Conservation (phyloP, 2,329 filamentous ascomycete genomes). For the Fusarium newnesense region DNA sequence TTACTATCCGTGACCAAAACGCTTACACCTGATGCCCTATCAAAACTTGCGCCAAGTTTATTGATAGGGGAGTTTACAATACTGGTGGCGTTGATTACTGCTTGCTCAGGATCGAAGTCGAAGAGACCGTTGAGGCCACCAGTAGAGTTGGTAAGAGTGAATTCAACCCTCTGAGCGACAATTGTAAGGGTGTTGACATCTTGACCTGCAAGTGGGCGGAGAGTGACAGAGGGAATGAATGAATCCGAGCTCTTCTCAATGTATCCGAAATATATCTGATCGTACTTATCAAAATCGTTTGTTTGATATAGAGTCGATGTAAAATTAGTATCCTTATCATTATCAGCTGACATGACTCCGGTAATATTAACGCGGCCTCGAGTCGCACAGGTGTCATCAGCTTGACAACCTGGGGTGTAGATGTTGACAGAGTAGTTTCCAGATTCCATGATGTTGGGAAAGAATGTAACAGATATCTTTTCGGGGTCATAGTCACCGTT, state of each 20-base stretch:
- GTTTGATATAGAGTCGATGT: slow-evolving; percentile 82
- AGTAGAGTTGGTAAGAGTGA: slow-evolving; percentile 77
- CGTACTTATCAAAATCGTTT: slow-evolving; percentile 97
- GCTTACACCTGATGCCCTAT: slow-evolving; percentile 73
- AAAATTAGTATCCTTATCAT: slow-evolving; percentile 57
- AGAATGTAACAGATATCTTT: slow-evolving; percentile 78
- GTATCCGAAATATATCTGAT: slow-evolving; percentile 86
- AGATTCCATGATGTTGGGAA: slow-evolving; percentile 85
- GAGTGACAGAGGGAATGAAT: slow-evolving; percentile 84
- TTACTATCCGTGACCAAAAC: slow-evolving; percentile 73
- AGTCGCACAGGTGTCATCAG: slow-evolving; percentile 78
- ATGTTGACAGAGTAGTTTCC: slow-evolving; percentile 92
- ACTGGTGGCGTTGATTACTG: slow-evolving; percentile 66
- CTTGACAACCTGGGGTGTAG: slow-evolving; percentile 90
- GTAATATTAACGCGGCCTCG: slow-evolving; percentile 88
- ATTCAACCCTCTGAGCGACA: slow-evolving; percentile 90
- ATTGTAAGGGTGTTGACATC: slow-evolving; percentile 72
- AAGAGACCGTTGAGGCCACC: slow-evolving; percentile 90
- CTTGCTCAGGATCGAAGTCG: slow-evolving; percentile 77
- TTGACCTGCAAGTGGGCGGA: slow-evolving; percentile 76
- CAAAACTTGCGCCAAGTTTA: slow-evolving; percentile 76
- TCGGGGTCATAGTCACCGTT: slow-evolving; percentile 64
- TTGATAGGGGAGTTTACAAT: slow-evolving; percentile 80
- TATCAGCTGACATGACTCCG: slow-evolving; percentile 69
- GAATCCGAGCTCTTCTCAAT: slow-evolving; percentile 78